Evolutionary conservation across 176 grass and related monocot genomes (phyloP).

Genomic region (Zea luxurians): DNA sequence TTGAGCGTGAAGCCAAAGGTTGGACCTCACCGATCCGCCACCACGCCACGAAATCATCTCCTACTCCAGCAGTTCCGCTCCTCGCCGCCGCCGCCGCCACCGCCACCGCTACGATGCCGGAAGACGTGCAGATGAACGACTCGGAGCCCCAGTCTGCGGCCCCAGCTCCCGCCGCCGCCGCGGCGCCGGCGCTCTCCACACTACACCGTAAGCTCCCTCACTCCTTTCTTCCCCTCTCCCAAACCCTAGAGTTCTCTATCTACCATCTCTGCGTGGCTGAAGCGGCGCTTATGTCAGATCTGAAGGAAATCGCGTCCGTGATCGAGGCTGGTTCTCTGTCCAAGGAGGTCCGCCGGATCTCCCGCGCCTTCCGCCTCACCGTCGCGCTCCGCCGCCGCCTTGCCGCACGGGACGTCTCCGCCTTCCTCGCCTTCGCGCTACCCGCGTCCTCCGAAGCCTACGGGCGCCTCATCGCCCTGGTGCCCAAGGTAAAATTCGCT

Average conservation of each 20-base stretch:
- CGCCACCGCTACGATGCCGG: slow-evolving; percentile 25
- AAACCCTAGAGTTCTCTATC: slow-evolving; percentile 9
- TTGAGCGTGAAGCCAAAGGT: not conserved
- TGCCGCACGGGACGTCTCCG: slow-evolving; percentile 41
- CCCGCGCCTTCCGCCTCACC: slow-evolving; percentile 73
- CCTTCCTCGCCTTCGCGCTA: slow-evolving; percentile 59
- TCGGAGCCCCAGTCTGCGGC: slow-evolving; percentile 13
- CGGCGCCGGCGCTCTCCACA: slow-evolving; percentile 18
- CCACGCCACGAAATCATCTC: not conserved
- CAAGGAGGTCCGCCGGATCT: slow-evolving; percentile 84
- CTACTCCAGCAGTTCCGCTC: not conserved
- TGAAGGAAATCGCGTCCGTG: slow-evolving; percentile 73
- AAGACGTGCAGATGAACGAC: slow-evolving; percentile 48
- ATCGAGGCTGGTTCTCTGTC: slow-evolving; percentile 66
- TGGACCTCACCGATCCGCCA: not conserved
- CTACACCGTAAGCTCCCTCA: slow-evolving; percentile 33
- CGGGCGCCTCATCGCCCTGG: slow-evolving; percentile 55
- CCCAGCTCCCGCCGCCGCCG: not conserved
- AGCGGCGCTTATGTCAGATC: slow-evolving; percentile 39
- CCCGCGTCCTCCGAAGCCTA: slow-evolving; percentile 55
- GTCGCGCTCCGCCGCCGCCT: slow-evolving; percentile 71
- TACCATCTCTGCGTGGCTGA: not conserved
- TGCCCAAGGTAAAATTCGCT: slow-evolving; percentile 51
- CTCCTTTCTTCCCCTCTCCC: not conserved
- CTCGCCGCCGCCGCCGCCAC: not conserved